A percentile compares a stretch with the other conserved stretches of the same genome.
Evolutionary conservation across 2,329 filamentous ascomycete species (phyloP).

Genomic region (Helminthosporium solani): DNA sequence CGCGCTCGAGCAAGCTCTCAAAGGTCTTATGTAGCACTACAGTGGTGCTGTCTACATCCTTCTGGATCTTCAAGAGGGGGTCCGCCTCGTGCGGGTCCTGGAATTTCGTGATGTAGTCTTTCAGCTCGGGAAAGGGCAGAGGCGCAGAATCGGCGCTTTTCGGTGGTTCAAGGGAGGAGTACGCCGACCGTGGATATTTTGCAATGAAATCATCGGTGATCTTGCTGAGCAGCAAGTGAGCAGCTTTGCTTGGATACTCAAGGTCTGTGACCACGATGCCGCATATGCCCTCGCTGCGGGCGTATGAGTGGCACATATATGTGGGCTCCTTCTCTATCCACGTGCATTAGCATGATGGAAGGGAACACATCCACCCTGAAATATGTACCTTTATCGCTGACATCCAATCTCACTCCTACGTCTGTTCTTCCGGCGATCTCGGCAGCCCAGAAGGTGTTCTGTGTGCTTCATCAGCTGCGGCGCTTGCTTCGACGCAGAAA

Average conservation of each 20-base stretch:
- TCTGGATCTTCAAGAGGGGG: slow-evolving; percentile 93
- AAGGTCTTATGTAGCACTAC: slow-evolving; percentile 97
- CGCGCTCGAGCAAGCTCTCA: slow-evolving; percentile 80
- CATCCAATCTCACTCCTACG: slow-evolving; percentile 79
- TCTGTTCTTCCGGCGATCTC: slow-evolving; percentile 83
- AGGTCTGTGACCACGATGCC: slow-evolving; percentile 51
- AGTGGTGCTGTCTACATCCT: slow-evolving; percentile 96
- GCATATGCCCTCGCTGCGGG: slow-evolving; percentile 48
- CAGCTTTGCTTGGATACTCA: slow-evolving; percentile 67
- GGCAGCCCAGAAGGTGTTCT: slow-evolving; percentile 82
- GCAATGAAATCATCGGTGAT: slow-evolving; percentile 83
- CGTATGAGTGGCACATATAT: slow-evolving; percentile 47
- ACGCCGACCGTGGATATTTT: slow-evolving; percentile 70
- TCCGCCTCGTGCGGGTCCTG: slow-evolving; percentile 88
- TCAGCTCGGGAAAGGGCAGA: slow-evolving; percentile 69
- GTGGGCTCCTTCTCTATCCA: slow-evolving; percentile 39
- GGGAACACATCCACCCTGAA: too few species aligned
- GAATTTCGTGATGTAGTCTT: slow-evolving; percentile 76
- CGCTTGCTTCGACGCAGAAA: too few species aligned
- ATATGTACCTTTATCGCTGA: too few species aligned
- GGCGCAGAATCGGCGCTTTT: slow-evolving; percentile 13
- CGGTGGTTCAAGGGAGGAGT: slow-evolving; percentile 48
- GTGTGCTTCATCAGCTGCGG: slow-evolving; percentile 28
- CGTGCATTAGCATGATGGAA: too few species aligned
- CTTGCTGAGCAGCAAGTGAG: slow-evolving; percentile 77